Evolutionary conservation across 2,329 filamentous ascomycete species (phyloP).

Genomic region (Sordariomycetes sp.): DNA sequence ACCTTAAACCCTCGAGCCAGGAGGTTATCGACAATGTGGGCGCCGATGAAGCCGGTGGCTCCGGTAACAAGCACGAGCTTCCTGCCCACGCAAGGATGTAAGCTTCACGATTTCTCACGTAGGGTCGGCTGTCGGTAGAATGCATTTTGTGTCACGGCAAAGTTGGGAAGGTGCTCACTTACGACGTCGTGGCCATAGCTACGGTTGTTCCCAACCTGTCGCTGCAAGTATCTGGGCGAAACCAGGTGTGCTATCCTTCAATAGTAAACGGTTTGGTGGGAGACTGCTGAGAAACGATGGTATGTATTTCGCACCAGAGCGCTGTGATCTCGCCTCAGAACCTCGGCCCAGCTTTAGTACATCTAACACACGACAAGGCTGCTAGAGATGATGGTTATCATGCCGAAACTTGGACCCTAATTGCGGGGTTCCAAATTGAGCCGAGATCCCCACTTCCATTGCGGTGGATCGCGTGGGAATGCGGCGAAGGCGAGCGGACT

Average conservation of each 20-base stretch:
- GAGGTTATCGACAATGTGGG: conserved; percentile 21
- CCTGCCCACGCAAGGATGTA: neutral
- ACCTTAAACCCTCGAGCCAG: conserved; percentile 21
- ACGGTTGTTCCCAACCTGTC: neutral
- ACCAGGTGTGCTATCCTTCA: too few species aligned
- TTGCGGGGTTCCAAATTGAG: neutral
- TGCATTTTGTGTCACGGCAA: too few species aligned
- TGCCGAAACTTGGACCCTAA: neutral
- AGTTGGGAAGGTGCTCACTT: neutral
- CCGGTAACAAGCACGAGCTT: conserved; percentile 23
- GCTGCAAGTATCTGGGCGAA: neutral
- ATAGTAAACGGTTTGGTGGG: too few species aligned
- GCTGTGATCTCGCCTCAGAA: neutral
- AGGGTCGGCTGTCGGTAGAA: neutral
- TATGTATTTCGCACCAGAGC: neutral
- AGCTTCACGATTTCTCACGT: neutral
- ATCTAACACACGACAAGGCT: neutral
- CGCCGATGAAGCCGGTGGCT: conserved; percentile 26
- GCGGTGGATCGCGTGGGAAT: neutral
- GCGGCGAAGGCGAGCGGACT: neutral
- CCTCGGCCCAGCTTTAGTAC: neutral
- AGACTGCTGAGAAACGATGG: neutral
- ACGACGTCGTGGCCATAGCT: neutral
- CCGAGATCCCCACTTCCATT: neutral
- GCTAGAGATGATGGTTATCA: neutral